Evolutionary conservation across 805 yeast species (phyloP), one percentile per base, ranked within the genome.

Genomic region (Wickerhamomyces bisporus): DNA sequence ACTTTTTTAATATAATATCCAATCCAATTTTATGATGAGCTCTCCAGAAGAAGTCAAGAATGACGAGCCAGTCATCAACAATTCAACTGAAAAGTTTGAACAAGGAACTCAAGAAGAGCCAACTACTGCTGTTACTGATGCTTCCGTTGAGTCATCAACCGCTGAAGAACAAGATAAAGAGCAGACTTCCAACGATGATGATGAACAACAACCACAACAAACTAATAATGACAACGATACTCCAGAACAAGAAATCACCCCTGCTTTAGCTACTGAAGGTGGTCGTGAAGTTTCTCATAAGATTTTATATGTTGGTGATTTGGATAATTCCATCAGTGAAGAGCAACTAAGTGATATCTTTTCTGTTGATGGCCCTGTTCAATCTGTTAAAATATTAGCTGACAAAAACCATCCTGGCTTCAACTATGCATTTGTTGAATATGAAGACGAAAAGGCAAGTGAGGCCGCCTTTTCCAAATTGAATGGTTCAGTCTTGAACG

Each of bases 341-440:
- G 82, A 76, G 14, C 55, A 68, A 40, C 58, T 86, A 39, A 70
- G 67, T 45, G 86, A 78, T 24, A 63, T 81, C 35, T 82, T 87
- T 54, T 70, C 77, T 30, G 69, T 66, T 16, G 75, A 78, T 21
- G 85, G 86, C 21, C 65, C 74, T 19, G 75, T 84, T 32, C 71
- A 73, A 45, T 68, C 77, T 17, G 75, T 85, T 41, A 87, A 86
- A 61, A 67, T 88, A 30, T 65, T 87, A 43, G 73, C 77, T 43
- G 96, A 87, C 53, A 85, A 84, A 60, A 85, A 84, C 58, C 69
- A 71, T 45, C 75, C 73, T 9, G 85, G 86, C 12, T 79, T 75
- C 57, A 83, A 83, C 56, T 88, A 86, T 60, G 94, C 94, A 2
- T 87, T 88, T 58, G 76, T 88, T 38, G 95, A 86, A 60, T 87